Evolutionary conservation across 1,284 basidiomycete species (phyloP).

Genomic region (Trichosporon sp.): DNA sequence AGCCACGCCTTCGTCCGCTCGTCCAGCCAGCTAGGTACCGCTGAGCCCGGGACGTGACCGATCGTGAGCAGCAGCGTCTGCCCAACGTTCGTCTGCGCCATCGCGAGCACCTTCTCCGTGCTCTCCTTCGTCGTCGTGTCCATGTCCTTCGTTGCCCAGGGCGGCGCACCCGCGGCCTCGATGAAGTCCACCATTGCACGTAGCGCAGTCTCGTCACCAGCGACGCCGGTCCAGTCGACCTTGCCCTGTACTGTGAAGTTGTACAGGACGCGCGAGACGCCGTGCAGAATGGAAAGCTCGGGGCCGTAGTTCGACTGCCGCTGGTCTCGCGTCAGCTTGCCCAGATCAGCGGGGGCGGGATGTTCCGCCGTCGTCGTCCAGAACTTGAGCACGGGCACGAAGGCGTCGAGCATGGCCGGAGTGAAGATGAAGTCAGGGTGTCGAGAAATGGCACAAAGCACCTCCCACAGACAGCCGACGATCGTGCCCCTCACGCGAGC

Average conservation of each 20-base stretch:
- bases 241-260: neutral
- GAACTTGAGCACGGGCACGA: neutral
- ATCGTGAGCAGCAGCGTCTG: conserved; percentile 1
- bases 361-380: neutral
- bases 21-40: neutral
- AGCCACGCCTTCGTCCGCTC: conserved; percentile 1
- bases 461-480: neutral
- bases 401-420: neutral
- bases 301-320: neutral
- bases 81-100: neutral
- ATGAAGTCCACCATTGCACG: neutral
- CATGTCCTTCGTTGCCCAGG: neutral
- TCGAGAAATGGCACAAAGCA: neutral
- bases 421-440: neutral
- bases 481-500: neutral
- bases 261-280: neutral
- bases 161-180: neutral
- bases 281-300: neutral
- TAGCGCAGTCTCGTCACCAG: neutral
- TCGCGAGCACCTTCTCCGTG: neutral
- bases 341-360: neutral
- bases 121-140: neutral
- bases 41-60: neutral
- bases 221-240: neutral
- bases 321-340: neutral